Conservation (phyloP, 108 stramenopile genomes). For the Cyclotella cryptica region DNA sequence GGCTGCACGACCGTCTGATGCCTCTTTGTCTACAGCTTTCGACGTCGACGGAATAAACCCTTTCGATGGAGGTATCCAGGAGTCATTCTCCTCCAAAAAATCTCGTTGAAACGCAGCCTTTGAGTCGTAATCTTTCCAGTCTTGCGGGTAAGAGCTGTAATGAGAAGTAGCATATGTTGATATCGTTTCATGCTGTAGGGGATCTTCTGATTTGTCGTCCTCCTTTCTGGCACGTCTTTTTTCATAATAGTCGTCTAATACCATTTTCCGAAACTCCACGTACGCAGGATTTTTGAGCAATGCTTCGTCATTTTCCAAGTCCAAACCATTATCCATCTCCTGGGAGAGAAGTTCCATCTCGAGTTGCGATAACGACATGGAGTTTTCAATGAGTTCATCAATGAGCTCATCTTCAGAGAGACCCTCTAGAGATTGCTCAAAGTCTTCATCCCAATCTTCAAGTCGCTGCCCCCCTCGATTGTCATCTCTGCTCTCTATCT, state of each 20-base stretch:
- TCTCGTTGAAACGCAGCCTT: slow-evolving; percentile 51
- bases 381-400: slow-evolving; percentile 53
- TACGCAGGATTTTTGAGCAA: slow-evolving; percentile 28
- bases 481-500: slow-evolving; percentile 22
- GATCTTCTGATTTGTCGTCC: neutral
- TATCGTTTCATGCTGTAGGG: neutral
- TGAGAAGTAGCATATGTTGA: slow-evolving; percentile 9
- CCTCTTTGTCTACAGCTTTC: neutral
- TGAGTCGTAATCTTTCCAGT: slow-evolving; percentile 56
- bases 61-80: slow-evolving; percentile 31
- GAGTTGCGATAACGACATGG: slow-evolving; percentile 35
- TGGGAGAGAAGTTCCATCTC: slow-evolving; percentile 49
- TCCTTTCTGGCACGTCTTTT: slow-evolving; percentile 13
- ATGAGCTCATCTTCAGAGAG: slow-evolving; percentile 46
- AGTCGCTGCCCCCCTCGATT: neutral
- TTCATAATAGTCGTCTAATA: slow-evolving; percentile 38
- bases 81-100: slow-evolving; percentile 39
- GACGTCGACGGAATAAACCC: slow-evolving; percentile 40
- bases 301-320: slow-evolving; percentile 26
- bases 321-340: slow-evolving; percentile 32
- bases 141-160: slow-evolving; percentile 28
- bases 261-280: slow-evolving; percentile 46
- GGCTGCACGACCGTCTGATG: neutral
- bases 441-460: slow-evolving; percentile 40
- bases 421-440: slow-evolving; percentile 28